Base-by-base conservation (phyloP, 768 basidiomycete species). In the Collybiopsis confluens region DNA sequence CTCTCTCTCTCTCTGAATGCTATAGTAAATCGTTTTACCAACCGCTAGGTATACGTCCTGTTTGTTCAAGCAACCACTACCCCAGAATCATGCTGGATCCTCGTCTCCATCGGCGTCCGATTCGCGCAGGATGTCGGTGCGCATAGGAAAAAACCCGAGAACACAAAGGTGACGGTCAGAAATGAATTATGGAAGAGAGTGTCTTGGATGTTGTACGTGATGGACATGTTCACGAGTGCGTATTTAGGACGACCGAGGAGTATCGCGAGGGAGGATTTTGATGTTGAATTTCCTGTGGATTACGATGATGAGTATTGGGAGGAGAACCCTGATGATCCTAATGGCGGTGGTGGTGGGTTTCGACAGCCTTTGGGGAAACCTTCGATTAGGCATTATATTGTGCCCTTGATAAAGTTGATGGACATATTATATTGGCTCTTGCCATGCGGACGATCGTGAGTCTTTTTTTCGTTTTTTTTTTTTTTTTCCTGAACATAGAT, bases 261-360 rank as follows among this genome's bases (percentile, higher is more conserved):
- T 3, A 72, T 86, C 4, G 76, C 79, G 41, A 78, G 83, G 43
- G 79, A 79, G 57, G 85, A 86, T 58, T 82, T 81, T 54, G 84
- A 88, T 52, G 70, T 81, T 18, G 83, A 83, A 20, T 72, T 76
- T 10, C 84, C 85, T 0, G 58, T 79, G 0, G 82, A 84, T n/a
- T n/a, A 81, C 21, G 86, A 88, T 52, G 86, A 88, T 59, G 83
- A 86, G 46, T 85, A 79, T 55, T 86, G 84, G 83, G 74, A 74
- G 15, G 68, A 64, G n/a, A n/a, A n/a, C n/a, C n/a, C n/a, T n/a
- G n/a, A n/a, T n/a, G n/a, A n/a, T n/a, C n/a, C n/a, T n/a, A n/a
- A n/a, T n/a, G n/a, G n/a, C n/a, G n/a, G n/a, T n/a, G n/a, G n/a
- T n/a, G n/a, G n/a, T n/a, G n/a, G n/a, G n/a, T 84, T 83, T 65